Evolutionary conservation across 345 rosid species (phyloP), one percentile per base, ranked within the genome.

Genomic region (Linum lewisii): DNA sequence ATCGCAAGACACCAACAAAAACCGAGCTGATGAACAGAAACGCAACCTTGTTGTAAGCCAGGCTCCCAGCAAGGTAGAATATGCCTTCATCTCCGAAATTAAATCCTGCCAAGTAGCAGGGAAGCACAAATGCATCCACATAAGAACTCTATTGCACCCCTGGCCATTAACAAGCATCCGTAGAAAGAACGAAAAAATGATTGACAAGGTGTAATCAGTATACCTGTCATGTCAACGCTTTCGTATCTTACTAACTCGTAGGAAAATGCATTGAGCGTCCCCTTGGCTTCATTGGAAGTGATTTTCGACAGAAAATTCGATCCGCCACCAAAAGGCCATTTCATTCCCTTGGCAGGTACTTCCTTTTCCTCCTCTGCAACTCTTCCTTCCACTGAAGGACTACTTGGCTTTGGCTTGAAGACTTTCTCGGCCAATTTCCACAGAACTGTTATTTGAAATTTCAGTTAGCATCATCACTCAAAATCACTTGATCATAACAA

Each of bases 141-240:
- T 52, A 21, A 52, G 25, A 52, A 24, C 24, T 10, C 25, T 20
- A 24, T 15, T n/a, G 21, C 24, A 42, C 52, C 22, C 54, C 34
- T 25, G 24, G 60, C 20, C 62, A 23, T 37, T 7, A 32, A 29
- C 6, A 11, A 44, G 10, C 16, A 23, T 4, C 19, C 15, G 16
- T 6, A 3, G 13, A 15, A 19, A 20, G n/a, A 52, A 52, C 18
- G 4, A 42, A 42, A 42, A 7, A 1, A n/a, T n/a, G 14, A 42
- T 42, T 11, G 47, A 42, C 7, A 51, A 55, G 5, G 15, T 8
- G 32, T 16, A 68, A 50, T 23, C 52, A 62, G 62, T 69, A 57
- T 79, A 88, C 98, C 98, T 79, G 98, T 81, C 93, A 92, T 83
- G 86, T 92, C 98, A 73, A 88, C 92, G 61, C 75, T 71, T 69